Percentiles rank a stretch among this genome's conserved stretches.
phyloP scores from a whole-genome alignment of 1,139 yeast genomes.

The Candida sojae region DNA sequence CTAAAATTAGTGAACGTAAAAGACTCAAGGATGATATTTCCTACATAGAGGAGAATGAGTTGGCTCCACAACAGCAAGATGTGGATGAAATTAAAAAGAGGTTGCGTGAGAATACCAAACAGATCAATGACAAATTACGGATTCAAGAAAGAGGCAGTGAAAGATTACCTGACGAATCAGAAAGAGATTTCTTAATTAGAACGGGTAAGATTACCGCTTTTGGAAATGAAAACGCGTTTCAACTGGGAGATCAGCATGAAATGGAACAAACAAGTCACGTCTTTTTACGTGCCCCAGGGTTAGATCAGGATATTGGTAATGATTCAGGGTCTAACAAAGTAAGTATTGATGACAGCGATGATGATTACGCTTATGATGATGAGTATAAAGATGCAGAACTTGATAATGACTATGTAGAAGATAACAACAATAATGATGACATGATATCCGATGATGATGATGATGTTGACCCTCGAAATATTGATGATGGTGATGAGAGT shows the following conservation, averaged over 20 bases:
- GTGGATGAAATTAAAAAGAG: constrained; percentile 65
- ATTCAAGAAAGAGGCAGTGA: constrained; percentile 19
- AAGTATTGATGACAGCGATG: constrained; percentile 6
- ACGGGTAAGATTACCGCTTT: constrained; percentile 96
- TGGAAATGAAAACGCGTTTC: constrained; percentile 67
- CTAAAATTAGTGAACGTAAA: constrained; percentile 68
- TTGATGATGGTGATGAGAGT: constrained; percentile 80
- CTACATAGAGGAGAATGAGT: constrained; percentile 51
- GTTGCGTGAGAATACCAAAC: constrained; percentile 29
- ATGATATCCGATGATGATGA: constrained; percentile 1
- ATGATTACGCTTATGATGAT: constrained; percentile 3
- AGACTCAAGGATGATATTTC: constrained; percentile 56
- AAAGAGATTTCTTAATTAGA: constrained; percentile 76
- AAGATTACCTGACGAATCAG: constrained; percentile 66
- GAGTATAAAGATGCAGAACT: constrained; percentile 14
- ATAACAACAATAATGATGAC: neutral
- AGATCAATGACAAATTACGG: constrained; percentile 4
- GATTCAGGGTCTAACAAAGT: constrained; percentile 7
- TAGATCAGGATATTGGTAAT: constrained; percentile 16
- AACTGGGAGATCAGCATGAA: constrained; percentile 19
- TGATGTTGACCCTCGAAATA: constrained; percentile 24
- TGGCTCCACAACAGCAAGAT: constrained; percentile 58
- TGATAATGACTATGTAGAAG: constrained; percentile 16
- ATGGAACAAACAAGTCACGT: constrained; percentile 28
- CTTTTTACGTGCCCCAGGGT: constrained; percentile 41